Conservation (phyloP, 768 basidiomycete species). For the Rhodotorula graminis region DNA sequence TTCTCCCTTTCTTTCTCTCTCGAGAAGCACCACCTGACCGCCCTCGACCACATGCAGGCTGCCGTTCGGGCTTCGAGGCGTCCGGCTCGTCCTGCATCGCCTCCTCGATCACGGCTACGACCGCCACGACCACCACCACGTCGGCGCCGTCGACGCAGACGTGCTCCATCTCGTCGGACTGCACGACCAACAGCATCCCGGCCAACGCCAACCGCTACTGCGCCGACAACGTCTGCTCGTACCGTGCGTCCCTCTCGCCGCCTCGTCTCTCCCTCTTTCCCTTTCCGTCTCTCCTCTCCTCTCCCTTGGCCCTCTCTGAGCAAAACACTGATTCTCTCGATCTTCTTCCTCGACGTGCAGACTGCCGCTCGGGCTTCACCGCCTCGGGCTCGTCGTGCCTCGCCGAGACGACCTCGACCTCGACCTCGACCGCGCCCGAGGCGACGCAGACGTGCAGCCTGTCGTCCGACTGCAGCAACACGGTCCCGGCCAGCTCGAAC, state of each 20-base stretch:
- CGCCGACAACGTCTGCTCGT: too few species aligned
- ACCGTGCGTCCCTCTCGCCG: too few species aligned
- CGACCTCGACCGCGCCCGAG: background rate
- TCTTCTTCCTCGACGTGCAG: background rate
- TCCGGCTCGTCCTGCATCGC: background rate
- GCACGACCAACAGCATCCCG: background rate
- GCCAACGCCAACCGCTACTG: too few species aligned
- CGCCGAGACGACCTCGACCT: background rate
- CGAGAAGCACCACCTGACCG: background rate
- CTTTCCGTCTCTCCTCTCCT: too few species aligned
- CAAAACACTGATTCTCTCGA: background rate
- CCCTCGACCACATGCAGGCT: background rate
- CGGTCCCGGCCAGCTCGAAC: background rate
- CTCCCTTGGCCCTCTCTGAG: too few species aligned
- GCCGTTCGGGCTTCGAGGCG: background rate
- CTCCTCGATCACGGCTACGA: background rate
- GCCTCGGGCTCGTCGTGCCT: background rate
- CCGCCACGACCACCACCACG: background rate
- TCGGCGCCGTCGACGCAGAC: background rate
- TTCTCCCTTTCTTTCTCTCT: accelerated
- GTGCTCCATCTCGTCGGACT: too few species aligned
- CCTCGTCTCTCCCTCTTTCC: background rate
- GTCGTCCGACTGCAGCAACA: background rate
- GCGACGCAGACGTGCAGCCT: background rate
- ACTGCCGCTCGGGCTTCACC: background rate